Conservation (phyloP, 1,139 yeast genomes). For the Yamadazyma blattariae region DNA sequence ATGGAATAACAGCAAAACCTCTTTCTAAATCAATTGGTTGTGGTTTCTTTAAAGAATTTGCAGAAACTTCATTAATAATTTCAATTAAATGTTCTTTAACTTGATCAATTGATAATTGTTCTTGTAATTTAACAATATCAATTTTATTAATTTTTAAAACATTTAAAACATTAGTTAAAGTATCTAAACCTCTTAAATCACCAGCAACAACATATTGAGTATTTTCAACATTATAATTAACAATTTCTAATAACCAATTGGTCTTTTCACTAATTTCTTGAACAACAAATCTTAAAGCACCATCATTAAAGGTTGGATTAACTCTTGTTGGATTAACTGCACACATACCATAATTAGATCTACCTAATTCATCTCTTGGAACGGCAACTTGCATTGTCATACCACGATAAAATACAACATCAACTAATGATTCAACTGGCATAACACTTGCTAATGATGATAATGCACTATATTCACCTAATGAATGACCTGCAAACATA, state of each 20-base stretch:
- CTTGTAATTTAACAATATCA: constrained; percentile 85
- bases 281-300: constrained; percentile 92
- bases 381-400: constrained; percentile 99
- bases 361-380: constrained; percentile 90
- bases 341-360: constrained; percentile 99
- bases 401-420: constrained; percentile 98
- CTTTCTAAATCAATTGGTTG: constrained; percentile 97
- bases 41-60: constrained; percentile 78
- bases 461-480: constrained; percentile 97
- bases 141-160: constrained; percentile 91
- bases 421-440: constrained; percentile 98
- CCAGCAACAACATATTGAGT: constrained; percentile 99
- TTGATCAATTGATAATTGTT: constrained; percentile 76
- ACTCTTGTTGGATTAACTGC: constrained; percentile 97
- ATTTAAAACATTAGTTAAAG: constrained; percentile 89
- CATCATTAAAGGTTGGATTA: constrained; percentile 82
- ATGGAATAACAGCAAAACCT: constrained; percentile 97
- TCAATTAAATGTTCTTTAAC: constrained; percentile 85
- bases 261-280: constrained; percentile 82
- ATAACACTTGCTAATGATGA: constrained; percentile 96
- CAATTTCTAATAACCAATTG: constrained; percentile 94
- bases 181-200: constrained; percentile 92
- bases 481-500: constrained; percentile 97
- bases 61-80: constrained; percentile 81
- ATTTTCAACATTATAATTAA: constrained; percentile 96